These are phyloP conservation scores for Pseudonitzschia pungens DNA, from an alignment of 108 stramenopile genomes.

Conservation along the genomic window DNA sequence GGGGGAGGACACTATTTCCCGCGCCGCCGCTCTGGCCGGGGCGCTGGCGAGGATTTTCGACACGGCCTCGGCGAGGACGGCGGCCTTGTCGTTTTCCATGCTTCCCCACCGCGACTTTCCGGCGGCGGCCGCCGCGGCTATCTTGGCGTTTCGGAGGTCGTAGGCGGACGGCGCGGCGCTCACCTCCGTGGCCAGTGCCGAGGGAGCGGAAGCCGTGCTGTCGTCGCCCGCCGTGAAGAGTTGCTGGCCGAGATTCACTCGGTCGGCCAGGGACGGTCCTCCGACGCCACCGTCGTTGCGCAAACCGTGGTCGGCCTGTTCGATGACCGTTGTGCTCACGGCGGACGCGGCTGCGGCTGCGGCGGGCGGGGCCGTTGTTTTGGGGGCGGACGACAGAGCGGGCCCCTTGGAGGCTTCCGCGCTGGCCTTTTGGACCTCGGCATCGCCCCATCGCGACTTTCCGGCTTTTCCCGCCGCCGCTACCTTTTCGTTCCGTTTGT, in stretches of 20 bases:
- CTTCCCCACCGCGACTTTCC: constrained; percentile 74
- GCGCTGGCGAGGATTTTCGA: not conserved
- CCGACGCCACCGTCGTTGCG: constrained; percentile 59
- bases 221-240: constrained; percentile 5
- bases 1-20: constrained; percentile 16
- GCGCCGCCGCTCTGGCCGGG: constrained; percentile 3
- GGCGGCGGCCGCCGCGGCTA: constrained; percentile 45
- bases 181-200: not conserved
- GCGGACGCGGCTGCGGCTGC: not conserved
- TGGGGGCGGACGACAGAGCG: not conserved
- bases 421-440: constrained; percentile 43
- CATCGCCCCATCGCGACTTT: constrained; percentile 67
- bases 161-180: not conserved
- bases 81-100: constrained; percentile 41
- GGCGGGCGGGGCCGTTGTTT: not conserved
- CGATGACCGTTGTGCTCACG: constrained; percentile 31
- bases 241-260: constrained; percentile 45
- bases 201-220: constrained; percentile 3
- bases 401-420: constrained; percentile 3
- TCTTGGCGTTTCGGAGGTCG: constrained; percentile 43
- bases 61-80: constrained; percentile 8
- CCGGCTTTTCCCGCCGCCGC: constrained; percentile 48
- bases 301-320: constrained; percentile 61
- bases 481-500: constrained; percentile 46
- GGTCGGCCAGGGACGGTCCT: constrained; percentile 51